Conservation (phyloP, 352 stramenopile species). For the Achlya hypogyna region DNA sequence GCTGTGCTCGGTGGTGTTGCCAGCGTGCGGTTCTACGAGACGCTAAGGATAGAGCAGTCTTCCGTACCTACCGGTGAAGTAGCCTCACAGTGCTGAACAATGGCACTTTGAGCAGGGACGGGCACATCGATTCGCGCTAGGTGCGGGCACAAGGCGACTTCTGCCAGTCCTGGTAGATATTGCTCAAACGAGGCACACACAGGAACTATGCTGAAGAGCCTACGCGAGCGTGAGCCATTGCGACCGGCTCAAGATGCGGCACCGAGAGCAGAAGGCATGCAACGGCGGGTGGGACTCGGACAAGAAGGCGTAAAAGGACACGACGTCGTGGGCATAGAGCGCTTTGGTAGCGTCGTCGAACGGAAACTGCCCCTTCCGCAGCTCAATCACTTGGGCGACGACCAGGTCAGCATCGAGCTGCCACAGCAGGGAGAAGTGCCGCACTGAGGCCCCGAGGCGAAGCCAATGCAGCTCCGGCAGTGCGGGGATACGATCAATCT, state of each 20-base stretch:
- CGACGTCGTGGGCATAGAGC: neutral
- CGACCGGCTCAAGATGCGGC: neutral
- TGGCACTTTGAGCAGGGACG: neutral
- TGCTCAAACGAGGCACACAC: neutral
- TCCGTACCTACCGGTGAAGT: no score
- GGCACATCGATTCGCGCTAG: neutral
- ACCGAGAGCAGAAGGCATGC: slow-evolving; percentile 7
- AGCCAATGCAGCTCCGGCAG: slow-evolving; percentile 2
- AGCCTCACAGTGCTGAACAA: neutral
- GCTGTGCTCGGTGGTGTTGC: no score
- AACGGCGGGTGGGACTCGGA: neutral
- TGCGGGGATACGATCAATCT: neutral
- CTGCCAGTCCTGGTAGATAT: neutral
- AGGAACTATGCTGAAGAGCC: neutral
- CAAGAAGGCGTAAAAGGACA: slow-evolving; percentile 3
- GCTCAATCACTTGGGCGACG: neutral
- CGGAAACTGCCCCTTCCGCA: neutral
- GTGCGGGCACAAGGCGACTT: neutral
- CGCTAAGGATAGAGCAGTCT: no score
- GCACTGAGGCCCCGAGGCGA: neutral
- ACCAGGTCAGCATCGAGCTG: neutral
- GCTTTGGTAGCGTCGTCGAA: neutral
- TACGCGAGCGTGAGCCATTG: neutral
- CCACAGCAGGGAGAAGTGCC: neutral
- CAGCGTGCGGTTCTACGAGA: no score